These are phyloP conservation scores for Colletotrichum brevisporum DNA, from an alignment of 2,329 filamentous ascomycete genomes.

Conservation along the genomic window DNA sequence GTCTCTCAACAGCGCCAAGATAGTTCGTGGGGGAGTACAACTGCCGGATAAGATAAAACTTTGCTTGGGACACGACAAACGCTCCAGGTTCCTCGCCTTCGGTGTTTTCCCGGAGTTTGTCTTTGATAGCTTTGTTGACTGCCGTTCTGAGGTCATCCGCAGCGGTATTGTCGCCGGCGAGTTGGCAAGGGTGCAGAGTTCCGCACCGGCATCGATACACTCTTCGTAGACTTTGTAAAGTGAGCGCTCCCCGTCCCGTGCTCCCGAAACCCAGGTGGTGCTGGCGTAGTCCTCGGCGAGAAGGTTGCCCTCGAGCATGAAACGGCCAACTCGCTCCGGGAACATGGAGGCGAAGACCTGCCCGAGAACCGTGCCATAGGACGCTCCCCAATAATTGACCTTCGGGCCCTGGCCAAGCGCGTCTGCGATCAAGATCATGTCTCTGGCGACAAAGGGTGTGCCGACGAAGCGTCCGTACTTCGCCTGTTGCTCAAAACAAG, in stretches of 20 bases:
- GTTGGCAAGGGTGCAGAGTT: slow-evolving; percentile 4
- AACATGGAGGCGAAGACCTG: slow-evolving; percentile 57
- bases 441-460: slow-evolving; percentile 59
- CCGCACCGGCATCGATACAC: slow-evolving; percentile 16
- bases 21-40: background rate
- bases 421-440: slow-evolving; percentile 61
- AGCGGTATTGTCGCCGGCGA: slow-evolving; percentile 4
- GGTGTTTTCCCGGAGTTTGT: background rate
- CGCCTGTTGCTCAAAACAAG: slow-evolving; percentile 43
- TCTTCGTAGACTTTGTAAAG: slow-evolving; percentile 10
- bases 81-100: background rate
- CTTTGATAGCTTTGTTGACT: background rate
- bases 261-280: slow-evolving; percentile 8
- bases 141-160: slow-evolving; percentile 3
- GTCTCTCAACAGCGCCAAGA: background rate
- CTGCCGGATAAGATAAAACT: background rate
- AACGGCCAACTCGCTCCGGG: slow-evolving; percentile 48
- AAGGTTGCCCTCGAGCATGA: slow-evolving; percentile 47
- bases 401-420: slow-evolving; percentile 56
- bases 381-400: slow-evolving; percentile 56
- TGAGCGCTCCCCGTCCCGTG: slow-evolving; percentile 6
- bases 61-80: background rate
- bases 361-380: slow-evolving; percentile 56
- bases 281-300: slow-evolving; percentile 17
- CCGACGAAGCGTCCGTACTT: slow-evolving; percentile 54